Conservation (phyloP, 768 basidiomycete genomes). For the Gyrodon lividus region DNA sequence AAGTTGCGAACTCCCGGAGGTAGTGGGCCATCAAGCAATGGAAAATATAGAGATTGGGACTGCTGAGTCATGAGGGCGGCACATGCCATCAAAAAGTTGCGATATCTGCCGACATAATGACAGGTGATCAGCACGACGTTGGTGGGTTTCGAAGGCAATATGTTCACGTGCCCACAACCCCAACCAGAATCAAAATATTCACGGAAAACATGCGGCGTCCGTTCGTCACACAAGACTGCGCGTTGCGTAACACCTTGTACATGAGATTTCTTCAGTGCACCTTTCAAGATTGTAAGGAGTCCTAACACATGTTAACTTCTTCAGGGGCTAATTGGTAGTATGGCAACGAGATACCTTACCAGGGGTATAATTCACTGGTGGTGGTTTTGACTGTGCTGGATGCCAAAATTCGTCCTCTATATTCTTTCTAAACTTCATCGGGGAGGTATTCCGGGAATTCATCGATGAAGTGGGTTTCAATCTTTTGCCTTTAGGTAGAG, state of each 20-base stretch:
- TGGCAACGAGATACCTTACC: slow-evolving; percentile 45
- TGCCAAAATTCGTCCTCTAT: slow-evolving; percentile 67
- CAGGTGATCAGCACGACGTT: slow-evolving; percentile 1
- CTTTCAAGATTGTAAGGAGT: slow-evolving; percentile 61
- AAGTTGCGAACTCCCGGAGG: slow-evolving; percentile 72
- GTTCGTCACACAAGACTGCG: slow-evolving; percentile 64
- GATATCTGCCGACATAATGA: slow-evolving; percentile 51
- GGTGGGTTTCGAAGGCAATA: slow-evolving; percentile 2
- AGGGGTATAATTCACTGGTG: slow-evolving; percentile 61
- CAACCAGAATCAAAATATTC: slow-evolving; percentile 64
- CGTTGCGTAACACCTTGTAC: slow-evolving; percentile 46
- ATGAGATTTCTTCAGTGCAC: slow-evolving; percentile 52
- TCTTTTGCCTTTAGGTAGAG: slow-evolving; percentile 14
- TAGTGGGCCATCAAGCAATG: slow-evolving; percentile 53
- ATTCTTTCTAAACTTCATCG: slow-evolving; percentile 9
- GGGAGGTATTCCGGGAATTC: not conserved
- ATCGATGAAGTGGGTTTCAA: slow-evolving; percentile 4
- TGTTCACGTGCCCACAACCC: slow-evolving; percentile 65
- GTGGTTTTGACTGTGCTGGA: slow-evolving; percentile 39
- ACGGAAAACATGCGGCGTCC: slow-evolving; percentile 54
- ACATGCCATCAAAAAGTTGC: slow-evolving; percentile 81
- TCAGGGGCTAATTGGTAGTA: slow-evolving; percentile 14
- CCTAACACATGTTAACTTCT: slow-evolving; percentile 37
- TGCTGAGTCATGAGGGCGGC: slow-evolving; percentile 67
- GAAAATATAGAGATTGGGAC: slow-evolving; percentile 58